Base-by-base conservation (phyloP, 192 early-diverging fungal species). In the Fimicolochytrium jonesii region DNA sequence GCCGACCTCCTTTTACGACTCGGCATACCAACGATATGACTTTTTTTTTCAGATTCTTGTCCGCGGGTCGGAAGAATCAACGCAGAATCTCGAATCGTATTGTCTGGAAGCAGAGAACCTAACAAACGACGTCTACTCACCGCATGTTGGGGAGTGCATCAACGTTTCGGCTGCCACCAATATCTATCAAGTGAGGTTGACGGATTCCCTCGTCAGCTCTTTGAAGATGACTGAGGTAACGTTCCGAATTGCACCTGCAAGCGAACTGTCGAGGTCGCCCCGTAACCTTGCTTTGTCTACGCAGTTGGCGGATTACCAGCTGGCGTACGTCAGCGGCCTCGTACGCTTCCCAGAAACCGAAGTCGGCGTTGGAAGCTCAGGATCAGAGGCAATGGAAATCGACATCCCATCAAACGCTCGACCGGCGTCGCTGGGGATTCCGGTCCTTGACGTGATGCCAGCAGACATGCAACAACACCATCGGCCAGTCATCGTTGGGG, bases 111-210 rank as follows among this genome's bases (percentile, higher is more conserved):
- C 81, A 45, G 70, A 77, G n/a, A 78, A 85, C 10, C 76, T 93
- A 53, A 96, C 93, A 15, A 83, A 87, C 42, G 92, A 95, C 33
- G 78, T 96, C 10, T 93, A 87, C 52, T 84, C 88, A 28, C 93
- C 95, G 1, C 68, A 74, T 6, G 69, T 92, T 23, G 86, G 88
- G 52, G 92, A 96, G 72, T 83, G 85, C 11, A 78, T 97, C 43
- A 93, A 93, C 68, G 89, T 97, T 7, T 92, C 92, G 0, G 84
- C 91, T 6, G 90, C 92, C 2, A 85, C 87, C 55, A 93, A 95
- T 56, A 84, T 92, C 34, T 92, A 91, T 70, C 84, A 87, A 58
- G 84, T 94, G 45, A 85, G 86, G 63, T 71, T 98, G 31, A 91
- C 95, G 3, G 94, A 98, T 74, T 86, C 90, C 39, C 80, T 98